Conservation (phyloP, 352 stramenopile genomes). For the Phytopythium mirpurense region DNA sequence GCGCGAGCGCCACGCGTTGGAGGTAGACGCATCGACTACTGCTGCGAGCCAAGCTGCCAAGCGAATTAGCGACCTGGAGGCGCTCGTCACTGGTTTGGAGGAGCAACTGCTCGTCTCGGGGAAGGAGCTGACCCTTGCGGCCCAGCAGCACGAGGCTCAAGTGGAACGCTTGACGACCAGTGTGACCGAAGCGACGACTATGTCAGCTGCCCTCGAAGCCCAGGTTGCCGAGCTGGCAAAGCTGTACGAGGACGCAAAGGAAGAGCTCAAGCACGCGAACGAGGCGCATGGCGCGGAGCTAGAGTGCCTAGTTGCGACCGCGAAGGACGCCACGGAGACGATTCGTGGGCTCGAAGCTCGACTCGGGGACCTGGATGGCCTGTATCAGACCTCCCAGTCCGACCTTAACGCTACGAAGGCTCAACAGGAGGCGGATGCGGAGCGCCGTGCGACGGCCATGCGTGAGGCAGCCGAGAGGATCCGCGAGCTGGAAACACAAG, state of each 20-base stretch:
- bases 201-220: constrained; percentile 16
- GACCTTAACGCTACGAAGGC: background rate
- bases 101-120: constrained; percentile 15
- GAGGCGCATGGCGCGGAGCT: background rate
- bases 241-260: constrained; percentile 5
- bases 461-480: background rate
- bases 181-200: constrained; percentile 4
- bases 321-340: background rate
- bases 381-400: background rate
- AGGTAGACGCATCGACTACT: background rate
- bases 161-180: constrained; percentile 8
- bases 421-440: background rate
- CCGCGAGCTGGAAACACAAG: background rate
- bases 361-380: background rate
- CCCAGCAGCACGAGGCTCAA: constrained; percentile 9
- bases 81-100: background rate
- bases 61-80: constrained; percentile 7
- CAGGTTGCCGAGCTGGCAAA: constrained; percentile 15
- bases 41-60: background rate
- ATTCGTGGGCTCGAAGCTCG: background rate
- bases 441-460: background rate
- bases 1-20: background rate
- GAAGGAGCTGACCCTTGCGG: constrained; percentile 8
- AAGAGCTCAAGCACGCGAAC: constrained; percentile 2
- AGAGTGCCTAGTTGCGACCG: background rate